Base-by-base conservation (phyloP, 179 eudicot species). In the Carnegiea gigantea region DNA sequence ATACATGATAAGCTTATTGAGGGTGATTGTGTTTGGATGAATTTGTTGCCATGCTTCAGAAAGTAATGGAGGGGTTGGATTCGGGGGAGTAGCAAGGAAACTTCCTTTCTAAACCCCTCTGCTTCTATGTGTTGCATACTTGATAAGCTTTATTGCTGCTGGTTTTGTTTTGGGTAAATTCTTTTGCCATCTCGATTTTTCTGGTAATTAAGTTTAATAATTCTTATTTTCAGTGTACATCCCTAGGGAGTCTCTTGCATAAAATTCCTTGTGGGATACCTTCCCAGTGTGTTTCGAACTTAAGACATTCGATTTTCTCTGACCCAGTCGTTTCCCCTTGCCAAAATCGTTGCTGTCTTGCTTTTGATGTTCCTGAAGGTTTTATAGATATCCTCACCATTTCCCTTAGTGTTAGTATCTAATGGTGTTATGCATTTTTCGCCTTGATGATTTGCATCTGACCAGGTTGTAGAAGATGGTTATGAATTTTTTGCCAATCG, bases 391-490 rank as follows among this genome's bases (percentile, higher is more conserved):
- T 68, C 43, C 30, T 12, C 9, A 1, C 11, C 33, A 17, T 67
- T 67, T 28, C 15, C 11, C 28, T n/a, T 67, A n/a, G 14, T 14
- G 10, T 67, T 67, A 24, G n/a, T 36, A 24, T 70, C 21, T 28
- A 17, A 70, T 36, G 2, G 44, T 54, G 26, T 46, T 54, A 0
- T 54, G 67, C 64, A 14, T 53, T 28, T 28, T n/a, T 13, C 4
- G 43, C 44, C 64, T 79, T 78, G 67, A 36, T 70, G 77, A 9
- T 70, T 77, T 71, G 57, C 72, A 38, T 60, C 72, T 83, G 14
- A 76, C 79, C 87, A 91, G 97, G 97, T 92, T 77, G 97, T 92
- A 60, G 94, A 92, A 86, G 97, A 91, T 86, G 94, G 97, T 38
- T 92, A 92, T 67, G 97, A 92, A 79, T 92, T 92, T 83, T 92